A percentile compares a stretch with the other conserved stretches of the same genome.
phyloP scores from a whole-genome alignment of 768 basidiomycete species.

The Porphyrellus cyaneotinctus region DNA sequence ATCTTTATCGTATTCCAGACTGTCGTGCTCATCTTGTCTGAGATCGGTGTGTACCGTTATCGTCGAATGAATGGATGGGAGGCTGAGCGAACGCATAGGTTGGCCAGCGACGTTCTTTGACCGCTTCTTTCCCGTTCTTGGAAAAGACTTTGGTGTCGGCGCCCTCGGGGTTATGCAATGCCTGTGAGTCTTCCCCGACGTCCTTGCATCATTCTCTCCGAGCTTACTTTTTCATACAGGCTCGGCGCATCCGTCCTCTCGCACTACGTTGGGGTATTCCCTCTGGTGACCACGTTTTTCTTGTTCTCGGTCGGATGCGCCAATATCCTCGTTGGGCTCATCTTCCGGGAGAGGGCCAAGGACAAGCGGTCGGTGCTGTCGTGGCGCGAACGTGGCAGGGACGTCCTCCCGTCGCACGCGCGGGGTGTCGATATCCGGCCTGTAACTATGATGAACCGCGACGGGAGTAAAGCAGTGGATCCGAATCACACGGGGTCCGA shows the following conservation, averaged over 20 bases:
- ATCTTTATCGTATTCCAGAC: slow-evolving; percentile 83
- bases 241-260: slow-evolving; percentile 69
- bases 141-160: slow-evolving; percentile 79
- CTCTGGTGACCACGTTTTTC: slow-evolving; percentile 84
- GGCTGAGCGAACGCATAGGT: slow-evolving; percentile 28
- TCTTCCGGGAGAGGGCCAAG: slow-evolving; percentile 70
- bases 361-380: slow-evolving; percentile 59
- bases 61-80: neutral
- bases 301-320: slow-evolving; percentile 78
- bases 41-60: slow-evolving; percentile 35
- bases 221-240: slow-evolving; percentile 27
- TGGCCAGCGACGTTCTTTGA: slow-evolving; percentile 80
- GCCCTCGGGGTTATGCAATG: slow-evolving; percentile 85
- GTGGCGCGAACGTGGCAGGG: slow-evolving; percentile 59
- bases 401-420: slow-evolving; percentile 47
- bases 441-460: slow-evolving; percentile 7
- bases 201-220: neutral
- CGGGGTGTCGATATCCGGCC: slow-evolving; percentile 23
- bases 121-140: slow-evolving; percentile 89
- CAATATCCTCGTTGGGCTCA: slow-evolving; percentile 77
- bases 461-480: slow-evolving; percentile 6
- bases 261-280: slow-evolving; percentile 77
- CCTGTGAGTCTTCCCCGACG: slow-evolving; percentile 47
- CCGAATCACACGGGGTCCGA: slow-evolving; percentile 6
- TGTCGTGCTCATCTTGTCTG: slow-evolving; percentile 57